A percentile compares a stretch with the other conserved stretches of the same genome.
Evolutionary conservation across 495 filamentous ascomycete genomes (phyloP).

Genomic region (Glarea lozoyensis): DNA sequence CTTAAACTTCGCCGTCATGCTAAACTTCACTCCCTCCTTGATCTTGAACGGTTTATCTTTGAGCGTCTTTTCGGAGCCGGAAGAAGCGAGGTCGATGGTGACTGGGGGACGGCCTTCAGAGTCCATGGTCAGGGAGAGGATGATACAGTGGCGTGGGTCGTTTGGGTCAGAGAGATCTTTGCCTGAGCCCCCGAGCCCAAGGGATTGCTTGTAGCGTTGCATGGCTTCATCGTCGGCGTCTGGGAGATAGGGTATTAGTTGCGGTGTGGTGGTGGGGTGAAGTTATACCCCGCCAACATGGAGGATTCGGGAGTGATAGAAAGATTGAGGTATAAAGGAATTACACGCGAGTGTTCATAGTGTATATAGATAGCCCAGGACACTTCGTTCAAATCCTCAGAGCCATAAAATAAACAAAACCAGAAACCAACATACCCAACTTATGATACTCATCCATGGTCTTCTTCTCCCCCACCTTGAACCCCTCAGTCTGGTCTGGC

Average conservation of each 20-base stretch:
- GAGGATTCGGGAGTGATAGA: no score
- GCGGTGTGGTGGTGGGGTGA: no score
- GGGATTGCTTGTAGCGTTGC: constrained; percentile 92
- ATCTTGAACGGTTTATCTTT: constrained; percentile 90
- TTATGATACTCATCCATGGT: constrained; percentile 84
- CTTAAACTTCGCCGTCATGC: constrained; percentile 86
- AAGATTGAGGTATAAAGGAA: background rate
- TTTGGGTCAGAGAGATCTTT: constrained; percentile 56
- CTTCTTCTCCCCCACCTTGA: constrained; percentile 98
- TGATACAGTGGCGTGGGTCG: constrained; percentile 79
- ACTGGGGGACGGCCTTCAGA: constrained; percentile 72
- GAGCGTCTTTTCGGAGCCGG: constrained; percentile 58
- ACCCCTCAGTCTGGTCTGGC: constrained; percentile 82
- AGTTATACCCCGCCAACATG: no score
- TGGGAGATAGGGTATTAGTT: constrained; percentile 16
- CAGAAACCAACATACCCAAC: constrained; percentile 56
- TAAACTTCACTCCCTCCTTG: constrained; percentile 88
- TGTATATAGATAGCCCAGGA: no score
- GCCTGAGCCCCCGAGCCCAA: constrained; percentile 64
- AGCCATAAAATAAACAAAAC: constrained; percentile 1
- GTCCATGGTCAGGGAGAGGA: constrained; percentile 79
- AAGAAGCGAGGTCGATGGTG: constrained; percentile 64
- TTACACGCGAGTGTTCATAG: no score
- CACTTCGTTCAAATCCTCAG: constrained; percentile 1
- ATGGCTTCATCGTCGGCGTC: constrained; percentile 81